These are phyloP conservation scores for Rhodamnia rubescens DNA, from an alignment of 345 rosid species.

Conservation along the genomic window DNA sequence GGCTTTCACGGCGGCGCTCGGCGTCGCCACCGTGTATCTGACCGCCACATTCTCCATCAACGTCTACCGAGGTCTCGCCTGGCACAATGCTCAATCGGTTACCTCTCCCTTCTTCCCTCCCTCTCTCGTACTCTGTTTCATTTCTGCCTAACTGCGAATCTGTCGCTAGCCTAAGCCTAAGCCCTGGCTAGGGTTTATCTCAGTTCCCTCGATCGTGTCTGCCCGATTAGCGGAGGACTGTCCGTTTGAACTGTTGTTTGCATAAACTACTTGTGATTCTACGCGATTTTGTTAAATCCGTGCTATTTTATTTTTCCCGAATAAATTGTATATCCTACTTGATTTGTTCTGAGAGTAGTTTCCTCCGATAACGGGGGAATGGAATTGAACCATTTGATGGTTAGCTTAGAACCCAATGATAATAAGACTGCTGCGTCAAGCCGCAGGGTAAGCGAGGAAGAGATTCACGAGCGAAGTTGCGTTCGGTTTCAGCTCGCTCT, in stretches of 20 bases:
- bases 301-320: neutral
- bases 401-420: neutral
- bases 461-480: neutral
- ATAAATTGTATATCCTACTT: neutral
- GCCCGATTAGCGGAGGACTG: neutral
- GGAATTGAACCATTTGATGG: neutral
- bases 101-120: neutral
- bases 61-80: constrained; percentile 62
- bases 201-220: neutral
- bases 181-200: neutral
- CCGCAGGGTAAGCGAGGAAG: neutral
- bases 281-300: neutral
- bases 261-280: neutral
- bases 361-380: neutral
- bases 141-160: neutral
- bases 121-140: neutral
- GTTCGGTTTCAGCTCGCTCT: neutral
- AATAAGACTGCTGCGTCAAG: neutral
- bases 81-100: constrained; percentile 73
- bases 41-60: constrained; percentile 67
- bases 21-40: constrained; percentile 63
- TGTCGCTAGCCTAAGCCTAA: neutral
- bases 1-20: constrained; percentile 70
- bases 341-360: neutral
- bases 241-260: neutral